phyloP scores from a whole-genome alignment of 805 yeast genomes.

The Metschnikowia baotianmanensis region DNA sequence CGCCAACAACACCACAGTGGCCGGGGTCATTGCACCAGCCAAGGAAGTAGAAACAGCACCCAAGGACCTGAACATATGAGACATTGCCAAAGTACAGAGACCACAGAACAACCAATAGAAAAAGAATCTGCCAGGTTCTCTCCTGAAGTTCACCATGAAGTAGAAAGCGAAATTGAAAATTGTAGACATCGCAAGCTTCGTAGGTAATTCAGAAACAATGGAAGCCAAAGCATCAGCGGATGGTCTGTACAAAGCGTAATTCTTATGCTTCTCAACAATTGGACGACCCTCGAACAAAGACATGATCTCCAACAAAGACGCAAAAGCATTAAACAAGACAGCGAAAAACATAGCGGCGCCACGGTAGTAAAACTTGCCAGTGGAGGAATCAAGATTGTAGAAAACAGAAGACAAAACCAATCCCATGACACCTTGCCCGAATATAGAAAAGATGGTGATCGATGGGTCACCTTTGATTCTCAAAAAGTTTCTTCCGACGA shows the following conservation, averaged over 20 bases:
- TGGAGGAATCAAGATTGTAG: constrained; percentile 47
- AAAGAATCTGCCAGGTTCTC: constrained; percentile 38
- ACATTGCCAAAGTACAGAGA: constrained; percentile 29
- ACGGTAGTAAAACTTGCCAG: constrained; percentile 58
- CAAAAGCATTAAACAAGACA: constrained; percentile 57
- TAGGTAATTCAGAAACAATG: constrained; percentile 60
- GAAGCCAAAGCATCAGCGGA: constrained; percentile 70
- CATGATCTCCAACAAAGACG: constrained; percentile 59
- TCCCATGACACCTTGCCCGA: constrained; percentile 55
- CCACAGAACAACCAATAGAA: constrained; percentile 33
- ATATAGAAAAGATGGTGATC: constrained; percentile 48
- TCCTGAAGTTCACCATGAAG: constrained; percentile 33
- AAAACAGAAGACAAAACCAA: constrained; percentile 60
- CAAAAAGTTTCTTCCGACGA: constrained; percentile 52
- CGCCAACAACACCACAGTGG: constrained; percentile 45
- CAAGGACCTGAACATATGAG: constrained; percentile 40
- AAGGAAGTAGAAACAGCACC: constrained; percentile 42
- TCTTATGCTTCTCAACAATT: constrained; percentile 67
- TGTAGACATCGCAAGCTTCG: constrained; percentile 42
- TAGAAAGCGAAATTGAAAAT: constrained; percentile 33
- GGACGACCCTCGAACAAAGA: constrained; percentile 59
- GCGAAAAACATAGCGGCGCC: constrained; percentile 64
- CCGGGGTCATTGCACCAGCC: constrained; percentile 46
- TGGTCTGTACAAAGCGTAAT: constrained; percentile 70
- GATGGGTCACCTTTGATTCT: constrained; percentile 57